Percentiles rank a stretch among this genome's conserved stretches.
Conservation (phyloP, 345 rosid genomes). For the Moringa oleifera region DNA sequence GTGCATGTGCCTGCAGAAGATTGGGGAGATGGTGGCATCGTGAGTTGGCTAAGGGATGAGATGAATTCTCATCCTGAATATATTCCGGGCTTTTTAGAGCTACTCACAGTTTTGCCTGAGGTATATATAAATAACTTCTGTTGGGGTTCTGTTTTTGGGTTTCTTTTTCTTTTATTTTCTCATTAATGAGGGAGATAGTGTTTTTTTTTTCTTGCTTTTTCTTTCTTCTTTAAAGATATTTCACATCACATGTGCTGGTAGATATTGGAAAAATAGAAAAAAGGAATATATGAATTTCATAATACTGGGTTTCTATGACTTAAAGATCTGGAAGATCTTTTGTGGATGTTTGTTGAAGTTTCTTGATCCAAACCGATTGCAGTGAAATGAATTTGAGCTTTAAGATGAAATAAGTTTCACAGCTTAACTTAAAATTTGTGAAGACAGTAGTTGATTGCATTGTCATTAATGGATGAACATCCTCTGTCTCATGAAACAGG, state of each 20-base stretch:
- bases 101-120: conserved; percentile 95
- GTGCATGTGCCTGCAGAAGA: conserved; percentile 94
- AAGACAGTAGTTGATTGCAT: neutral
- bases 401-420: neutral
- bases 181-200: too few species aligned
- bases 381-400: neutral
- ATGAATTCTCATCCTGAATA: conserved; percentile 92
- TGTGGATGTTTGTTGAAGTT: neutral
- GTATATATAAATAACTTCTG: conserved; percentile 28
- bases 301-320: neutral
- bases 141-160: conserved; percentile 4
- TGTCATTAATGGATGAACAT: neutral
- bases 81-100: conserved; percentile 95
- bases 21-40: conserved; percentile 95
- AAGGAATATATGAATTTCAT: neutral
- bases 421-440: neutral
- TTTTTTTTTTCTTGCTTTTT: conserved; percentile 13
- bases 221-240: conserved; percentile 9
- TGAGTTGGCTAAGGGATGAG: conserved; percentile 90
- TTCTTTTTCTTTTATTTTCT: too few species aligned
- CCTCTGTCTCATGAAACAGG: neutral
- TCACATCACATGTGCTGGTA: conserved; percentile 7
- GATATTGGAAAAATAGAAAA: too few species aligned
- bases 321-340: neutral
- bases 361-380: neutral